Conservation (phyloP, 495 filamentous ascomycete species). For the Neurospora sp. region DNA sequence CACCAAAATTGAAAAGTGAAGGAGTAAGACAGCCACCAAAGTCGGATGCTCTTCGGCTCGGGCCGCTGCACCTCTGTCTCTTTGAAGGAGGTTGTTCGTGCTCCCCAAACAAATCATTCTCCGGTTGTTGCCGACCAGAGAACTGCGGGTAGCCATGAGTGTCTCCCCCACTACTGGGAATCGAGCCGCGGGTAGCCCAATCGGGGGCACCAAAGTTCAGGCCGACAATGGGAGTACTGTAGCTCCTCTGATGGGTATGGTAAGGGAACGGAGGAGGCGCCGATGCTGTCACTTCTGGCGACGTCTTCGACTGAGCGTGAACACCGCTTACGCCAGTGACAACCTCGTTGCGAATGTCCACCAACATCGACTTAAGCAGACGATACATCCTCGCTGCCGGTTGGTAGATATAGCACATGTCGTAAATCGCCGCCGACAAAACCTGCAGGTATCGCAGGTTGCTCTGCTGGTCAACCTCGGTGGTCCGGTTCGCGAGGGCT, state of each 20-base stretch:
- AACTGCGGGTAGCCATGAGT: neutral
- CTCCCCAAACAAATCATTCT: neutral
- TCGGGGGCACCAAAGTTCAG: neutral
- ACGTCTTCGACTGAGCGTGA: neutral
- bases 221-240: neutral
- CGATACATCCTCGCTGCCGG: slow-evolving; percentile 25
- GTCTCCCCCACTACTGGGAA: neutral
- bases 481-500: slow-evolving; percentile 29
- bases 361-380: slow-evolving; percentile 23
- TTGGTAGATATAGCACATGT: slow-evolving; percentile 31
- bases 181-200: neutral
- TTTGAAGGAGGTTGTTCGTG: neutral
- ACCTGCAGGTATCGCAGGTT: slow-evolving; percentile 28
- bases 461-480: slow-evolving; percentile 22
- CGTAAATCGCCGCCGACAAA: slow-evolving; percentile 29
- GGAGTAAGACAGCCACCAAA: neutral
- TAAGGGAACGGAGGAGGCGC: neutral
- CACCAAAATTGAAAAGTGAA: neutral
- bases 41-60: neutral
- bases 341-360: slow-evolving; percentile 24
- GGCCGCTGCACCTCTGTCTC: neutral
- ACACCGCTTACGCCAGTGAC: neutral
- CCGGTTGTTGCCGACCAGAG: neutral
- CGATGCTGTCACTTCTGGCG: neutral
- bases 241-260: neutral